Evolutionary conservation across 768 basidiomycete species (phyloP).

Genomic region (Clitopilus passeckerianus): DNA sequence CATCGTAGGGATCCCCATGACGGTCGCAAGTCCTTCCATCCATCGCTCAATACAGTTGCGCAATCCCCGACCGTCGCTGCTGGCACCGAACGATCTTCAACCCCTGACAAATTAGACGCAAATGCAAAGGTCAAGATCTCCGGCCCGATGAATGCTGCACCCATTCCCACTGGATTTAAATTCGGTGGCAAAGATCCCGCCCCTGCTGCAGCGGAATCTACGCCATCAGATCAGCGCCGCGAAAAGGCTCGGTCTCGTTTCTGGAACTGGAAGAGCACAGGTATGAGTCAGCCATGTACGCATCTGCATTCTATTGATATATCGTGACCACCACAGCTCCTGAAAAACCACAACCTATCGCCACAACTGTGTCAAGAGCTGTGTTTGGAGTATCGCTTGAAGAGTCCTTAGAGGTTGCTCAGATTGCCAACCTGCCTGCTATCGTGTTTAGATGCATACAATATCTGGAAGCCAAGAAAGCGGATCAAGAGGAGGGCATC

Average conservation of each 20-base stretch:
- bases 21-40: constrained; percentile 61
- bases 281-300: constrained; percentile 21
- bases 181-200: constrained; percentile 74
- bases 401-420: constrained; percentile 83
- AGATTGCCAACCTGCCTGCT: constrained; percentile 88
- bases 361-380: constrained; percentile 49
- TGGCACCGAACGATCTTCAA: constrained; percentile 44
- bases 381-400: constrained; percentile 89
- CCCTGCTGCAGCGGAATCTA: constrained; percentile 30
- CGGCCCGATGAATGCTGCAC: constrained; percentile 78
- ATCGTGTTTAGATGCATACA: constrained; percentile 95
- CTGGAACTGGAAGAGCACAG: constrained; percentile 76
- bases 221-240: constrained; percentile 57
- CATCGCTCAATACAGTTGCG: constrained; percentile 43
- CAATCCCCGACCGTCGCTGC: constrained; percentile 41
- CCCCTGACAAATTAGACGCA: constrained; percentile 48
- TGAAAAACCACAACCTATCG: constrained; percentile 22
- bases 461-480: constrained; percentile 90
- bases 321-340: constrained; percentile 12
- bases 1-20: constrained; percentile 47
- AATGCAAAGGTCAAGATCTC: constrained; percentile 81
- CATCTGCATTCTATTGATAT: constrained; percentile 1
- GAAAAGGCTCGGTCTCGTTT: constrained; percentile 83
- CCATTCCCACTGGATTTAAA: constrained; percentile 86
- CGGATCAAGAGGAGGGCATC: constrained; percentile 96